A percentile compares a stretch with the other conserved stretches of the same genome.
phyloP scores from a whole-genome alignment of 768 basidiomycete species.

The Leccinum imitatum region DNA sequence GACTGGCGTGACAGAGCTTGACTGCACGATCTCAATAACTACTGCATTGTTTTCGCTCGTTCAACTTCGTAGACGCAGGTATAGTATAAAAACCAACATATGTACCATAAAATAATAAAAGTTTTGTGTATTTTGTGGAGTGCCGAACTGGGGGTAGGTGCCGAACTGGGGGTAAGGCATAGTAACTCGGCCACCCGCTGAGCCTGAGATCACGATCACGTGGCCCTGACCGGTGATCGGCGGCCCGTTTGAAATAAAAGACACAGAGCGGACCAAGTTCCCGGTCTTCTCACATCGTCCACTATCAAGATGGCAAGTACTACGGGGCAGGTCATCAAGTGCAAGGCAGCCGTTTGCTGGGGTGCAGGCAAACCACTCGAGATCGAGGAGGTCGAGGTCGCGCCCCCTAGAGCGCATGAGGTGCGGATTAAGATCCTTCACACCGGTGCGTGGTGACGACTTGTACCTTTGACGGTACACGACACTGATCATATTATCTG shows the following conservation, averaged over 20 bases:
- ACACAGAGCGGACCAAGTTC: conserved; percentile 10
- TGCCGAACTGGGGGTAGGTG: no score
- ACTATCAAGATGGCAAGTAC: conserved; percentile 62
- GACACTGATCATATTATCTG: background rate
- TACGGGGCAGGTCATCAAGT: conserved; percentile 78
- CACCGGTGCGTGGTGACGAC: conserved; percentile 58
- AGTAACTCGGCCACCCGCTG: no score
- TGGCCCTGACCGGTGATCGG: background rate
- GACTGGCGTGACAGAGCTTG: no score
- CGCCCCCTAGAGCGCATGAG: conserved; percentile 86
- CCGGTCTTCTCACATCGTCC: conserved; percentile 21
- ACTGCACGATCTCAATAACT: no score
- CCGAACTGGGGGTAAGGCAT: no score
- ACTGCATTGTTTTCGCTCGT: no score
- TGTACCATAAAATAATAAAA: no score
- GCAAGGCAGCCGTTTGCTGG: conserved; percentile 97
- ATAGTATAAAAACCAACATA: no score
- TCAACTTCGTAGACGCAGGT: no score
- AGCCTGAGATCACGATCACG: conserved; percentile 2
- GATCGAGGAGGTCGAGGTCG: conserved; percentile 91
- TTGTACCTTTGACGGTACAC: conserved; percentile 7
- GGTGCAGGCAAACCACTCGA: conserved; percentile 82
- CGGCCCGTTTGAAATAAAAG: conserved; percentile 1
- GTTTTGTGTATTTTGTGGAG: no score
- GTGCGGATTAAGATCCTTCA: conserved; percentile 91